Base-by-base conservation (phyloP, 2,329 filamentous ascomycete species). In the Lanzia echinophila region DNA sequence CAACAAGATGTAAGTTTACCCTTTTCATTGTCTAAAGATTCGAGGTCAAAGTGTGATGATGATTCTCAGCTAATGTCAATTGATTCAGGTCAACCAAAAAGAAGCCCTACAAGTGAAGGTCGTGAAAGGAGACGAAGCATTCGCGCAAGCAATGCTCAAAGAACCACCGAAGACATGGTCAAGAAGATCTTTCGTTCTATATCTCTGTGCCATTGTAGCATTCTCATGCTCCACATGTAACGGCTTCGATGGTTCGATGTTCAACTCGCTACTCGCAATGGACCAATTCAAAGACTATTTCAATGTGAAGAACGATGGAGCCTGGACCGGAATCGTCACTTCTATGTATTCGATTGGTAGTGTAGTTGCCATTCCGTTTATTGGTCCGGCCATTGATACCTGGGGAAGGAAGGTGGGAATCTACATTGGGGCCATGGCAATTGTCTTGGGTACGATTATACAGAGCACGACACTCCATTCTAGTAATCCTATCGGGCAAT, bases 301-400 rank as follows among this genome's bases (percentile, higher is more conserved):
- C 56, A 54, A 63, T 8, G 68, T 71, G 20, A 61, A 68, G 44
- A 71, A 69, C 61, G 69, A 70, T 48, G 75, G 75, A 39, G 67
- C 75, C 47, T 71, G 71, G 65, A 71, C 73, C n/a, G 76, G 75
- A 44, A 72, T 77, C 57, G 70, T 78, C 53, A 71, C 73, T 19
- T 72, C 74, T 55, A 77, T 76, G 69, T 76, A 76, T 67, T 73
- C 76, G 54, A 73, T 78, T 53, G 75, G 76, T 57, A 70, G 71
- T 62, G 71, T 77, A 54, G 69, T 69, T n/a, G 72, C 72, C 28
- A 68, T 74, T 34, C 73, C 72, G 15, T 72, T 75, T 57, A 72
- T 74, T 50, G 75, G 74, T 6, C 73, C 73, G 2, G 61, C 70
- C 34, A 70, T 74, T 47, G 75, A 79, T 60, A 71, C 67, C 47